Percentiles rank a stretch among this genome's conserved stretches.
These are phyloP conservation scores for Tetrastigma voinierianum DNA, from an alignment of 164 flowering plant species.

Conservation along the genomic window DNA sequence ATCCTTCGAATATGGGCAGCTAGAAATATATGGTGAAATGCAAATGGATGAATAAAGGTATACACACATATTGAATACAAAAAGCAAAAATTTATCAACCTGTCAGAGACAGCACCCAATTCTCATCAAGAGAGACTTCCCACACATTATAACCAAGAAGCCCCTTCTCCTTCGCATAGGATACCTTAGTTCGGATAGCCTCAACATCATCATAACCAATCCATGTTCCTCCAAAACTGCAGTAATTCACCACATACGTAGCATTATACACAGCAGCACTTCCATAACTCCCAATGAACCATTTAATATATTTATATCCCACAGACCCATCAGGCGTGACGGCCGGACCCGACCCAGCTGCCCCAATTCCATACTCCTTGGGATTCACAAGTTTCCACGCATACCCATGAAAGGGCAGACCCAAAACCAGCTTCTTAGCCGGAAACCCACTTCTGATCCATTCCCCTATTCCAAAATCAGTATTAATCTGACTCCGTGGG, in stretches of 20 bases:
- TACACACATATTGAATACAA: not conserved
- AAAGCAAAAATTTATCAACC: not conserved
- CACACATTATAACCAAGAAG: slow-evolving; percentile 40
- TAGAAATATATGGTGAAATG: not conserved
- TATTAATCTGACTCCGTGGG: not conserved
- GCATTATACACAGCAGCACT: slow-evolving; percentile 15
- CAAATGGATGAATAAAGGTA: not conserved
- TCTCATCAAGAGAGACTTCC: slow-evolving; percentile 25
- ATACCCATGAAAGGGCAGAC: slow-evolving; percentile 38
- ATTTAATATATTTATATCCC: not conserved
- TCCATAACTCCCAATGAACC: slow-evolving; percentile 9
- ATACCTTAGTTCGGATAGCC: slow-evolving; percentile 29
- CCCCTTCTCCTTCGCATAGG: slow-evolving; percentile 33
- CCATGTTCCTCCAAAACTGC: slow-evolving; percentile 33
- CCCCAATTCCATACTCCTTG: slow-evolving; percentile 15
- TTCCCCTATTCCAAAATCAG: not conserved
- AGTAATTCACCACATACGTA: slow-evolving; percentile 26
- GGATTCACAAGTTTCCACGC: slow-evolving; percentile 32
- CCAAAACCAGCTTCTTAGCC: slow-evolving; percentile 23
- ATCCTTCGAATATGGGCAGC: not conserved
- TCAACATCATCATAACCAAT: slow-evolving; percentile 35
- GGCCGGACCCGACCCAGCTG: slow-evolving; percentile 21
- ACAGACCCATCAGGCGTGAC: slow-evolving; percentile 3
- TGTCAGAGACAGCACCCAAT: slow-evolving; percentile 36
- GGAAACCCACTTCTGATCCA: not conserved